Evolutionary conservation across 805 yeast genomes (phyloP), one percentile per base, ranked within the genome.

Genomic region (Saccharomycodes ludwigii): DNA sequence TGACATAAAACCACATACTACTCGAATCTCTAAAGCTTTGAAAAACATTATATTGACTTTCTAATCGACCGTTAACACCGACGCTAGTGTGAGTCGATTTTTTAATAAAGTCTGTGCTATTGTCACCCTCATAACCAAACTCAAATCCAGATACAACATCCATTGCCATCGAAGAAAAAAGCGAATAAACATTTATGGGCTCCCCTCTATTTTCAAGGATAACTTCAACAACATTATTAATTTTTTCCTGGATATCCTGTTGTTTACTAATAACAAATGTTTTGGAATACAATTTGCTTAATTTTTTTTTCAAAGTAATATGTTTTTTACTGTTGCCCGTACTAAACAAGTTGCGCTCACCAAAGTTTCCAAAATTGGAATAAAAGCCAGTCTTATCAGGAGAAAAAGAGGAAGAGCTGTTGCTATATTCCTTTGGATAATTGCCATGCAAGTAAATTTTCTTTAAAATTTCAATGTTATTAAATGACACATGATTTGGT

Each of bases 121-220:
- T 59, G n/a, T n/a, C n/a, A n/a, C n/a, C n/a, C 6, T 56, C 50
- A 1, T 48, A 40, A 0, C 86, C 86, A 36, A 74, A 61, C 34
- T 72, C 71, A 44, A 75, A 73, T 14, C 66, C 64, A 2, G 76
- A 65, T 2, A 76, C 72, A 3, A 72, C 76, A 43, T 77, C 85
- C 73, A 78, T 69, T 4, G 86, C 85, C 44, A 78, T 58, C 12
- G 75, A 56, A n/a, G 73, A 74, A 59, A 76, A 77, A n/a, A 78
- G 48, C 13, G 69, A 60, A 42, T 71, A 73, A 3, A 71, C 75
- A 31, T 77, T 78, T 24, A 75, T 43, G 20, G 65, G 53, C 7
- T 44, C 27, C 2, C 34, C n/a, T 24, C 13, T 18, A 42, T 40
- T 18, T 10, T 34, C 14, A 29, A 40, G 35, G 14, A 63, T 39